Evolutionary conservation across 345 rosid species (phyloP).

Genomic region (Psidium friedrichsthalianum): DNA sequence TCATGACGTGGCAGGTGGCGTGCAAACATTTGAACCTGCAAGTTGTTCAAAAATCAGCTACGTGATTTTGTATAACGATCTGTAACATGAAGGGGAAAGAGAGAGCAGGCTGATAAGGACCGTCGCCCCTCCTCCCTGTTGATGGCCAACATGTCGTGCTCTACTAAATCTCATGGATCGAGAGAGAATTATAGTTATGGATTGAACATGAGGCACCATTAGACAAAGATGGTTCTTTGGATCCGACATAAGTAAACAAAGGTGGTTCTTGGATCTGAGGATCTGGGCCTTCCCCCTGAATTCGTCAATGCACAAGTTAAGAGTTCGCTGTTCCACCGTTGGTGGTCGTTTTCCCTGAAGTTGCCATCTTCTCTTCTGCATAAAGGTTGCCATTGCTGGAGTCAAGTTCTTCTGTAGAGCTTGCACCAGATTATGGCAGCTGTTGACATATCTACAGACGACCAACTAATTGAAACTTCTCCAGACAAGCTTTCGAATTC

Average conservation of each 20-base stretch:
- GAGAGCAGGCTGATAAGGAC: not conserved
- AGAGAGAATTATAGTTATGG: not conserved
- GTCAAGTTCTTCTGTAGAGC: too few species aligned
- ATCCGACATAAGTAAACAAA: not conserved
- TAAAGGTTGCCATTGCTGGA: not conserved
- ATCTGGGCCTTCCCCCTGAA: not conserved
- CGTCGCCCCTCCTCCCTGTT: not conserved
- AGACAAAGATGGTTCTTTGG: not conserved
- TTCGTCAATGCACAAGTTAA: not conserved
- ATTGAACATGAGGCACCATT: not conserved
- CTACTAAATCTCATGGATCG: not conserved
- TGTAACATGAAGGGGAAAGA: not conserved
- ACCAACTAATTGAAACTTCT: not conserved
- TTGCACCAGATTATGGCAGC: not conserved
- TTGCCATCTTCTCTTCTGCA: not conserved
- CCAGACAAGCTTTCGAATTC: not conserved
- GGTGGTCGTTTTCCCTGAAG: not conserved
- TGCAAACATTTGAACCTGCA: not conserved
- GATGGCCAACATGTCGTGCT: not conserved
- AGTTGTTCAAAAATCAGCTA: accelerated
- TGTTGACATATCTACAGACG: not conserved
- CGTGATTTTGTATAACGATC: too few species aligned
- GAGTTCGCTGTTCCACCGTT: not conserved
- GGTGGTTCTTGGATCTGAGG: not conserved
- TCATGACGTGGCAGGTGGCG: accelerated